Evolutionary conservation across 495 filamentous ascomycete species (phyloP).

Genomic region (Mycothermus thermophilus): DNA sequence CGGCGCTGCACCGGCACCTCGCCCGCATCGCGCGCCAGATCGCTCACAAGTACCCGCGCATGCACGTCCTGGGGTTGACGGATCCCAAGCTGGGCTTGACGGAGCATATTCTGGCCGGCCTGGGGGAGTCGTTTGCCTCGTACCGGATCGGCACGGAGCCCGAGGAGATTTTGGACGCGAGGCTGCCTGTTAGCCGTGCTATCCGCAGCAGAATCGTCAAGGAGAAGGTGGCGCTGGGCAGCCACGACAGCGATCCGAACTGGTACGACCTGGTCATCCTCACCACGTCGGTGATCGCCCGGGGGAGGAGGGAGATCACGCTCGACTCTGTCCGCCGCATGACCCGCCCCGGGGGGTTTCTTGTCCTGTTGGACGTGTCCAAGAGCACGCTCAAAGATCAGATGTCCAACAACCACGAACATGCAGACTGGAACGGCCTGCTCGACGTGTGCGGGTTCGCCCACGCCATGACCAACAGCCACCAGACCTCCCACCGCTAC

Average conservation of each 20-base stretch:
- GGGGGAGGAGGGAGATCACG: neutral
- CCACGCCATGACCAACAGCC: slow-evolving; percentile 10
- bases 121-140: slow-evolving; percentile 21
- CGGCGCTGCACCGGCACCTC: slow-evolving; percentile 20
- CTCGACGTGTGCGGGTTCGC: slow-evolving; percentile 25
- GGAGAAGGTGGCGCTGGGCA: slow-evolving; percentile 8
- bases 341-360: slow-evolving; percentile 29
- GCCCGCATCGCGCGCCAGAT: slow-evolving; percentile 27
- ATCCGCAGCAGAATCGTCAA: slow-evolving; percentile 3
- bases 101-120: slow-evolving; percentile 17
- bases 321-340: slow-evolving; percentile 15
- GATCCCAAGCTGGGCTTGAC: slow-evolving; percentile 17
- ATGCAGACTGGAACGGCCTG: slow-evolving; percentile 21
- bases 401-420: slow-evolving; percentile 8
- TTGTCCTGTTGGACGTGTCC: slow-evolving; percentile 23
- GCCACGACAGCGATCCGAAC: neutral
- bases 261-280: slow-evolving; percentile 27
- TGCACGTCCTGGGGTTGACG: slow-evolving; percentile 28
- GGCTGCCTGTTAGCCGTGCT: slow-evolving; percentile 4
- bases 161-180: no score
- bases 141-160: slow-evolving; percentile 14
- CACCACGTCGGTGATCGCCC: slow-evolving; percentile 19
- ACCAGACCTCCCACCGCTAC: slow-evolving; percentile 16
- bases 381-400: slow-evolving; percentile 10
- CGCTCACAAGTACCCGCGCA: slow-evolving; percentile 26